phyloP scores from a whole-genome alignment of 768 basidiomycete genomes.

The Suillus alpinus region DNA sequence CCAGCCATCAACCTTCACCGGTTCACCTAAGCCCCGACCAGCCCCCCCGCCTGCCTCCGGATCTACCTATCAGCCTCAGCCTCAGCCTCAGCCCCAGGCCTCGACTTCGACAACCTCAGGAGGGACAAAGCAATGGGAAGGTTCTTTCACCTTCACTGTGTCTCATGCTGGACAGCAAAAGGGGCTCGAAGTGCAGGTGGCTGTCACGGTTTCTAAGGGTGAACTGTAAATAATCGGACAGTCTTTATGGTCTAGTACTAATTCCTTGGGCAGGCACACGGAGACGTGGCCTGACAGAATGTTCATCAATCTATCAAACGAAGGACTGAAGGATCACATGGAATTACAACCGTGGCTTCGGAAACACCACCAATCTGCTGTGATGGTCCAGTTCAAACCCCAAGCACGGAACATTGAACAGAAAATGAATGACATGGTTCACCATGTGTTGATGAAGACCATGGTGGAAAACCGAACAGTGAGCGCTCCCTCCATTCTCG shows the following conservation, averaged over 20 bases:
- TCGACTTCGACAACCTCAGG: slow-evolving; percentile 1
- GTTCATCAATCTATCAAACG: slow-evolving; percentile 38
- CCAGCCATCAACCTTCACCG: slow-evolving; percentile 18
- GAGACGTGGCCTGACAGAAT: slow-evolving; percentile 54
- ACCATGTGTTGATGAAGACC: slow-evolving; percentile 38
- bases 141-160: slow-evolving; percentile 43
- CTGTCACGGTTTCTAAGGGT: slow-evolving; percentile 20
- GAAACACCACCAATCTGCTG: slow-evolving; percentile 31
- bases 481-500: slow-evolving; percentile 18
- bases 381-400: slow-evolving; percentile 39
- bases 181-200: slow-evolving; percentile 32
- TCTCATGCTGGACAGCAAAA: slow-evolving; percentile 29
- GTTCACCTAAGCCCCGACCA: slow-evolving; percentile 12
- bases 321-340: slow-evolving; percentile 35
- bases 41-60: neutral
- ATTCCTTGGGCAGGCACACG: slow-evolving; percentile 36
- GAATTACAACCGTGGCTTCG: slow-evolving; percentile 51
- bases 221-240: slow-evolving; percentile 33
- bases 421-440: slow-evolving; percentile 42
- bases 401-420: slow-evolving; percentile 33
- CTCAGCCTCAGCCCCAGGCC: neutral
- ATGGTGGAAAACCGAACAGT: slow-evolving; percentile 47
- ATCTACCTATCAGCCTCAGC: neutral
- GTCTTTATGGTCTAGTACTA: slow-evolving; percentile 4
- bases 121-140: slow-evolving; percentile 40